Conservation (phyloP, 2,329 filamentous ascomycete species). For the Aspergillus persii region DNA sequence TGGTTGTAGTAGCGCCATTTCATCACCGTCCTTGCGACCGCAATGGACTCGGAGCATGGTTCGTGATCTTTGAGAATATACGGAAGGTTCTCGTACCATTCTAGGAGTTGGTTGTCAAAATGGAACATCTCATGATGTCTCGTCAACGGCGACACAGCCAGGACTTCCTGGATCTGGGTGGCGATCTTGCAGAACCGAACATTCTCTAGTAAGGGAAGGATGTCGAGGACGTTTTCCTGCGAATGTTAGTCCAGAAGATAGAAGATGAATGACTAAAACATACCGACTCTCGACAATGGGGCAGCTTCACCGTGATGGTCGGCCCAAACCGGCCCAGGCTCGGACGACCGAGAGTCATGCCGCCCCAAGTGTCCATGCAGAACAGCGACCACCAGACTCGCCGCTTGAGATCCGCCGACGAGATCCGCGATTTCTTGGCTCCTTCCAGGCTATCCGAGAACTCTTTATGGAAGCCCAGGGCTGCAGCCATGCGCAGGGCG, state of each 20-base stretch:
- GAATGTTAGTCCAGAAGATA: slow-evolving; percentile 25
- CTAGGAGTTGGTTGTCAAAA: slow-evolving; percentile 66
- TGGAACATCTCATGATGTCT: slow-evolving; percentile 64
- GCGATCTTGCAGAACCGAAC: slow-evolving; percentile 78
- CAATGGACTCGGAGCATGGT: slow-evolving; percentile 67
- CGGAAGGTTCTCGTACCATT: slow-evolving; percentile 71
- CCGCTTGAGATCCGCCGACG: slow-evolving; percentile 60
- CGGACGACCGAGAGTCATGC: slow-evolving; percentile 67
- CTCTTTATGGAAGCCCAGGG: slow-evolving; percentile 69
- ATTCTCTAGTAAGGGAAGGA: slow-evolving; percentile 71
- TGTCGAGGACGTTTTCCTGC: slow-evolving; percentile 60
- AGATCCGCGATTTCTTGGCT: slow-evolving; percentile 46
- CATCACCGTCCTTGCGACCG: slow-evolving; percentile 70
- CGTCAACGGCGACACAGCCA: slow-evolving; percentile 67
- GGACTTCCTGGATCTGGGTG: slow-evolving; percentile 71
- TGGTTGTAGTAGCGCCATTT: slow-evolving; percentile 80
- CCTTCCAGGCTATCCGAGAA: slow-evolving; percentile 46
- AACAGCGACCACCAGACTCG: slow-evolving; percentile 75
- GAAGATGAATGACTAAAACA: slow-evolving; percentile 7
- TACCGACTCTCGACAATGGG: slow-evolving; percentile 50
- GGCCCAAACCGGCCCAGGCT: slow-evolving; percentile 66
- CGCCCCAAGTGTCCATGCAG: slow-evolving; percentile 72
- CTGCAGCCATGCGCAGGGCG: slow-evolving; percentile 70
- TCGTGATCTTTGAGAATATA: slow-evolving; percentile 63
- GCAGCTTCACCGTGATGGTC: slow-evolving; percentile 65